Conservation (phyloP, 257 asterid species). For the Capsicum rhomboideum region DNA sequence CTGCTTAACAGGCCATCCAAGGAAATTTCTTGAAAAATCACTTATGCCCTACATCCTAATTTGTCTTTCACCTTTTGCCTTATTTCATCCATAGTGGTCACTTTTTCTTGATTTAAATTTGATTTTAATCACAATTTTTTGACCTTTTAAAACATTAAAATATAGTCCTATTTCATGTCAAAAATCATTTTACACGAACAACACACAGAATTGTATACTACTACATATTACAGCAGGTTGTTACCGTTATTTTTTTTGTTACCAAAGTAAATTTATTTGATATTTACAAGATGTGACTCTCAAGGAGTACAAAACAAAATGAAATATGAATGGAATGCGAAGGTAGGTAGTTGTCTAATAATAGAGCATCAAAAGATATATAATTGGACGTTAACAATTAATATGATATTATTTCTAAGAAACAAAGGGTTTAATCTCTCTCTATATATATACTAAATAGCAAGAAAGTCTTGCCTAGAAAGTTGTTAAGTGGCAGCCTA, state of each 20-base stretch:
- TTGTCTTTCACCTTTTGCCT: neutral
- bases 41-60: neutral
- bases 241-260: no score
- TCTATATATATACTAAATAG: no score
- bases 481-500: no score
- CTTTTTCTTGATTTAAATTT: neutral
- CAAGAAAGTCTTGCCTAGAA: no score
- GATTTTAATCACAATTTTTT: neutral
- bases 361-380: neutral
- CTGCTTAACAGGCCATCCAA: neutral
- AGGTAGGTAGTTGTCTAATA: neutral
- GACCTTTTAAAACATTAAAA: neutral
- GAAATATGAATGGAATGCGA: neutral
- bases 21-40: neutral
- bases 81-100: neutral
- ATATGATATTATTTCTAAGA: neutral
- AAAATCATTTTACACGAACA: neutral
- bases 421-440: neutral
- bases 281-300: neutral
- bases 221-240: neutral
- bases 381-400: neutral
- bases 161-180: neutral
- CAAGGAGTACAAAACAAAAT: neutral
- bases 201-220: no score
- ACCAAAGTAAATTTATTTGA: neutral